These are phyloP conservation scores for Ceratorhiza oryzae-sativae DNA, from an alignment of 1,284 basidiomycete species.

Conservation along the genomic window DNA sequence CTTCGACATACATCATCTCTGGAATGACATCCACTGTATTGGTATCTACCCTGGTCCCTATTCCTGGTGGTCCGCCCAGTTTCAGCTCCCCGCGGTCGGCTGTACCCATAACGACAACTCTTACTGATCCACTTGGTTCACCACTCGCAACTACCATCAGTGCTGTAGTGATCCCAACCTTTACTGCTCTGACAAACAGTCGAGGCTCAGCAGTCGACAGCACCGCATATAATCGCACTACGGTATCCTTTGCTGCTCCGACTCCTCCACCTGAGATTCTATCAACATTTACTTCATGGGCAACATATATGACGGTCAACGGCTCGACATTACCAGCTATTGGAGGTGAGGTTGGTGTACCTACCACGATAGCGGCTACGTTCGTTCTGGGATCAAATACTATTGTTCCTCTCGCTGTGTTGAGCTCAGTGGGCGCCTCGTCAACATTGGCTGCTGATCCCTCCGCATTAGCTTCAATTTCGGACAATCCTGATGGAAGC, in stretches of 20 bases:
- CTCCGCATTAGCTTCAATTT: background rate
- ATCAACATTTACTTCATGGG: conserved; percentile 2
- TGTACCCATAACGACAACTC: background rate
- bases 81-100: no score
- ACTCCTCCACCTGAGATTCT: background rate
- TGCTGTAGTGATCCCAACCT: background rate
- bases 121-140: background rate
- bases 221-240: background rate
- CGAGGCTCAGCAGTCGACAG: background rate
- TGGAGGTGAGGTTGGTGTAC: conserved; percentile 9
- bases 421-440: background rate
- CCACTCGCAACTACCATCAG: background rate
- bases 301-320: conserved; percentile 15
- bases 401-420: background rate
- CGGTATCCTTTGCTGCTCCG: background rate
- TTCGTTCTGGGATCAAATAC: conserved; percentile 9
- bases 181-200: background rate
- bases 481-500: background rate
- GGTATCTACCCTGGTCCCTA: no score
- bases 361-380: background rate
- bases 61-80: no score
- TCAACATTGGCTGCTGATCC: background rate
- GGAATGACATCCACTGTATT: no score
- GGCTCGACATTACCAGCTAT: conserved; percentile 20
- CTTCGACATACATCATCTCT: no score